A percentile compares a stretch with the other conserved stretches of the same genome.
phyloP scores from a whole-genome alignment of 192 early-diverging fungal genomes.

The Podochytrium sp. region DNA sequence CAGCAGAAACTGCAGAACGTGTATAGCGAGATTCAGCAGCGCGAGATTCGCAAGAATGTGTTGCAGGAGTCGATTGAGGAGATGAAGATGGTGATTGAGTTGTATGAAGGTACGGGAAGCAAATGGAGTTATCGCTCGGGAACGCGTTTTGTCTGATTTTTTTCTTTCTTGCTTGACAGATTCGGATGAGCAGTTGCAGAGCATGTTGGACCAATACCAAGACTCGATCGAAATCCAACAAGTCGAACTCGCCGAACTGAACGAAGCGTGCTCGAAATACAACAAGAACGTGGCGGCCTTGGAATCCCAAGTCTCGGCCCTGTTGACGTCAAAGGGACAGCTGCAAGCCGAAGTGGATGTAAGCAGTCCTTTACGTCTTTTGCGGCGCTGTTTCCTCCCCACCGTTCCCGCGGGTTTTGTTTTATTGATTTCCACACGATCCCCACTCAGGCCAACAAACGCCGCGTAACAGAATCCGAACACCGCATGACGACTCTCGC shows the following conservation, averaged over 20 bases:
- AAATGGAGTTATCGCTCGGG: too few relatives aligned
- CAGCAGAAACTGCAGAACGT: slow-evolving; percentile 45
- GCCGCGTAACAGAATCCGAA: background rate
- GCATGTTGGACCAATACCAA: slow-evolving; percentile 53
- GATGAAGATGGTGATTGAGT: slow-evolving; percentile 36
- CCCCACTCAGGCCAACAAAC: background rate
- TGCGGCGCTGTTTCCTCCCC: too few relatives aligned
- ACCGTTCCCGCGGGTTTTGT: background rate
- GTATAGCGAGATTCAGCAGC: slow-evolving; percentile 30
- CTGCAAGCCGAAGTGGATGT: slow-evolving; percentile 60
- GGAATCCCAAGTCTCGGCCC: background rate
- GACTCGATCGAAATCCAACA: slow-evolving; percentile 24
- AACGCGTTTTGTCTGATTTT: background rate
- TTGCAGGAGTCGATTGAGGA: slow-evolving; percentile 27
- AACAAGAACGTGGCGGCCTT: background rate
- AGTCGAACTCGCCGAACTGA: background rate
- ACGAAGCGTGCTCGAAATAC: background rate
- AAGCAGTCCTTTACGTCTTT: too few relatives aligned
- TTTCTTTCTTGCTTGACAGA: slow-evolving; percentile 33
- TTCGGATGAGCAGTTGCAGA: slow-evolving; percentile 65
- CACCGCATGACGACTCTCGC: background rate
- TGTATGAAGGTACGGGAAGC: slow-evolving; percentile 37
- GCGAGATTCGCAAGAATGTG: slow-evolving; percentile 23
- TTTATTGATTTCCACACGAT: background rate
- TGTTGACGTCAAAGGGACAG: slow-evolving; percentile 40